These are phyloP conservation scores for Pichia nakasei DNA, from an alignment of 805 yeast species.

Conservation along the genomic window DNA sequence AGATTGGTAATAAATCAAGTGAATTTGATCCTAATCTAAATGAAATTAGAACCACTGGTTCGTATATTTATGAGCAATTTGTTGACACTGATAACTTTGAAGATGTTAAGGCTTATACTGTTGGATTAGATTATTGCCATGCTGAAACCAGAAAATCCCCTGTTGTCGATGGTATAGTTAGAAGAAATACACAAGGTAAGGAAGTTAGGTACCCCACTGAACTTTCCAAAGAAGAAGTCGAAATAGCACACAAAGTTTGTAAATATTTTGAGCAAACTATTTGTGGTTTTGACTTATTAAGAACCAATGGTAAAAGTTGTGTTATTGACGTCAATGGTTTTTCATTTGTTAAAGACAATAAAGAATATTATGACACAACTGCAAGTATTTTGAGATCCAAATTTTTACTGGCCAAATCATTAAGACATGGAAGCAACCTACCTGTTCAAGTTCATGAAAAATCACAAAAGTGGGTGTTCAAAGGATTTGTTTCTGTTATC, in stretches of 20 bases:
- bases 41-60: slow-evolving; percentile 79
- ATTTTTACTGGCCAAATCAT: slow-evolving; percentile 54
- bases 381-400: slow-evolving; percentile 67
- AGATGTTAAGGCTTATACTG: slow-evolving; percentile 97
- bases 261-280: slow-evolving; percentile 80
- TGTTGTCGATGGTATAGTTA: slow-evolving; percentile 97
- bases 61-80: slow-evolving; percentile 85
- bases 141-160: slow-evolving; percentile 98
- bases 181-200: slow-evolving; percentile 95
- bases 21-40: slow-evolving; percentile 82
- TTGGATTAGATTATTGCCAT: slow-evolving; percentile 84
- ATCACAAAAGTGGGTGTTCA: slow-evolving; percentile 92
- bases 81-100: slow-evolving; percentile 98
- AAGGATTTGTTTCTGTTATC: slow-evolving; percentile 83
- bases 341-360: slow-evolving; percentile 91
- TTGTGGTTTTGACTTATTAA: slow-evolving; percentile 90
- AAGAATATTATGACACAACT: slow-evolving; percentile 75
- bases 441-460: slow-evolving; percentile 40
- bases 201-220: slow-evolving; percentile 88
- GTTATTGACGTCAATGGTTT: slow-evolving; percentile 98
- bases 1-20: slow-evolving; percentile 93
- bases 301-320: slow-evolving; percentile 81
- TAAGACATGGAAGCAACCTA: slow-evolving; percentile 33
- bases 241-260: slow-evolving; percentile 73
- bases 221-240: slow-evolving; percentile 62